Evolutionary conservation across 148 eudicot genomes (phyloP), one percentile per base, ranked within the genome.

Genomic region (Suaeda aralocaspica): DNA sequence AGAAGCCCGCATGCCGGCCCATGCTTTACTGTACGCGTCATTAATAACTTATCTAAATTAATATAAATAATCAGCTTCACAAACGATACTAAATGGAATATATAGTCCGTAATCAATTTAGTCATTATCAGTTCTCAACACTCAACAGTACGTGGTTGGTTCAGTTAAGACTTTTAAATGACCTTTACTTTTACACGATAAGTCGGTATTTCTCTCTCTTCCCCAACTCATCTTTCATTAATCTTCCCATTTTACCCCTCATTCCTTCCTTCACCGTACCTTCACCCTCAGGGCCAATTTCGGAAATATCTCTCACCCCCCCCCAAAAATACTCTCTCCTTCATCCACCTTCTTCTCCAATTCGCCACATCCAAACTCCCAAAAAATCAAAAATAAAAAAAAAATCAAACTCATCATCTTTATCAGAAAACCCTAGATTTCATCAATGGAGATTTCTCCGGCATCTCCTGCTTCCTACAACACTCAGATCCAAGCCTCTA

Each of bases 371-470:
- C 4, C 26, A 2, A 19, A 58, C 1, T 16, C 42, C 6, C 64
- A 15, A 12, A 24, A 10, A 10, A 5, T 21, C 41, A 16, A 31
- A 31, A 15, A 6, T 30, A 30, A 8, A 28, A 28, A 13, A 28
- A 6, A 28, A 1, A 0, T 36, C 18, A 8, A 48, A 48, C 51
- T 39, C 50, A 26, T 15, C 3, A 21, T 62, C 14, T 34, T 64
- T 63, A 76, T 63, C 78, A 85, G 78, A 75, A n/a, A n/a, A 66
- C 70, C 79, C 62, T 44, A 52, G 6, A 53, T 59, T 41, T 73
- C 24, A 41, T 33, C 31, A 1, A 86, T 86, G 86, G 88, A 80
- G 84, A 84, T 76, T 41, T 70, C 77, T 29, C 80, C 83, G 76
- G 76, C 76, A 63, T 36, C 59, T 31, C 63, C 77, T 68, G 67